Conservation (phyloP, 1,284 basidiomycete species). For the Bjerkandera adusta region DNA sequence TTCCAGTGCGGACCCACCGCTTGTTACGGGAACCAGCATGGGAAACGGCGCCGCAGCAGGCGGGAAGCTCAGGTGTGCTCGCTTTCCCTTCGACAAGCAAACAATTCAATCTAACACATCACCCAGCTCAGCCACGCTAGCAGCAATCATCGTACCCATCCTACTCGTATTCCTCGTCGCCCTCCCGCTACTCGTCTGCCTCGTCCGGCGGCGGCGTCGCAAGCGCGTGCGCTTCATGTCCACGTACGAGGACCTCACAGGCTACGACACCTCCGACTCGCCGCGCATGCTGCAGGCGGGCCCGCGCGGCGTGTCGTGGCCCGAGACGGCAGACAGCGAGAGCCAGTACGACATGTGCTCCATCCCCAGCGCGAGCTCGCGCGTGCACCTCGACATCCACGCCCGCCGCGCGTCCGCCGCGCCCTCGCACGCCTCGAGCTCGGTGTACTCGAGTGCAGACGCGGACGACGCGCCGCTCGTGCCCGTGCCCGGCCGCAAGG, state of each 20-base stretch:
- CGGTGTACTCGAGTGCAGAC: conserved; percentile 3
- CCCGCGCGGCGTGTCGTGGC: not conserved
- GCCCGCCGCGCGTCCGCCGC: not conserved
- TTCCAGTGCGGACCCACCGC: too few relatives aligned
- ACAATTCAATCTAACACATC: not conserved
- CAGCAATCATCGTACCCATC: conserved; percentile 8
- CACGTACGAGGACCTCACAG: conserved; percentile 1
- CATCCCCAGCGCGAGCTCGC: conserved; percentile 9
- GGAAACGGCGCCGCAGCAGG: too few relatives aligned
- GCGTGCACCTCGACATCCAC: conserved; percentile 6
- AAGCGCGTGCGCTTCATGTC: conserved; percentile 6
- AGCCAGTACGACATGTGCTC: conserved; percentile 9
- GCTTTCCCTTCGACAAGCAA: not conserved
- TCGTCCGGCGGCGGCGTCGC: conserved; percentile 6
- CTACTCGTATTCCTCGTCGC: conserved; percentile 5
- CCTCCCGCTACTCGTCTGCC: conserved; percentile 7
- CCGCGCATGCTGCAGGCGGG: not conserved
- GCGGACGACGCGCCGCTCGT: conserved; percentile 5
- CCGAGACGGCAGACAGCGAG: conserved; percentile 4
- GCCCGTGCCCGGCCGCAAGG: not conserved
- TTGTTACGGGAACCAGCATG: too few relatives aligned
- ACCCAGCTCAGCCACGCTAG: conserved; percentile 2
- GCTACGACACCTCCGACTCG: not conserved
- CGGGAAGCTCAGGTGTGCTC: not conserved
- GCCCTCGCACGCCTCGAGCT: not conserved